Evolutionary conservation across 305 asterid genomes (phyloP).

Genomic region (Plantago lanceolata): DNA sequence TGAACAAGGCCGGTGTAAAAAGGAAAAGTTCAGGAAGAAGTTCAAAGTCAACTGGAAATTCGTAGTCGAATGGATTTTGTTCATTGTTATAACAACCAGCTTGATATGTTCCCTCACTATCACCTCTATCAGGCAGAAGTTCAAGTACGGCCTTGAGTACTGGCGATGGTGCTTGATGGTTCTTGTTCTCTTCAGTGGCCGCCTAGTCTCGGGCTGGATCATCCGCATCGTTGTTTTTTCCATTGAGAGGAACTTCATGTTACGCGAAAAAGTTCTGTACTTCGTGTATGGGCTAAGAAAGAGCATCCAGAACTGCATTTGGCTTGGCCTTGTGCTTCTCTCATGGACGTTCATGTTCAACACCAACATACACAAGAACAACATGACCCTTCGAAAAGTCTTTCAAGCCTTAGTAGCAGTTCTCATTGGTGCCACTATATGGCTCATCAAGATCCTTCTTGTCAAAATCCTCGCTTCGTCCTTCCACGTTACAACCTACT

Average conservation of each 20-base stretch:
- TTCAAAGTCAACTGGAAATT: constrained; percentile 26
- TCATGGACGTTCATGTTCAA: constrained; percentile 50
- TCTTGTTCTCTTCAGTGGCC: constrained; percentile 48
- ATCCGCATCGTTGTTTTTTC: constrained; percentile 31
- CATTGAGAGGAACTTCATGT: constrained; percentile 56
- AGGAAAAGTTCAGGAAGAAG: constrained; percentile 16
- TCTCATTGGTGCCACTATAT: constrained; percentile 45
- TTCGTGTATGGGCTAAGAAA: constrained; percentile 50
- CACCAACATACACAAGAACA: constrained; percentile 32
- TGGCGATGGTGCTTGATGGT: constrained; percentile 56
- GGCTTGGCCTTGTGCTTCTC: constrained; percentile 52
- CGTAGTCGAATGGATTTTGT: constrained; percentile 38
- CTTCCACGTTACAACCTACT: constrained; percentile 56
- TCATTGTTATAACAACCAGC: constrained; percentile 33
- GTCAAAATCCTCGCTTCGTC: constrained; percentile 57
- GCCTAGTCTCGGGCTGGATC: constrained; percentile 54
- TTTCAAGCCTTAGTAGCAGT: constrained; percentile 42
- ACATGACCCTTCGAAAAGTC: constrained; percentile 29
- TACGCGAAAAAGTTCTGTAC: constrained; percentile 49
- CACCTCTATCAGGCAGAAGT: constrained; percentile 23
- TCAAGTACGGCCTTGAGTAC: constrained; percentile 35
- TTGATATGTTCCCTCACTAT: constrained; percentile 44
- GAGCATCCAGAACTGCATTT: constrained; percentile 50
- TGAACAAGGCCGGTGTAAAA: constrained; percentile 22
- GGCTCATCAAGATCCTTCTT: constrained; percentile 53